Evolutionary conservation across 768 basidiomycete species (phyloP).

Genomic region (Trametes gibbosa): DNA sequence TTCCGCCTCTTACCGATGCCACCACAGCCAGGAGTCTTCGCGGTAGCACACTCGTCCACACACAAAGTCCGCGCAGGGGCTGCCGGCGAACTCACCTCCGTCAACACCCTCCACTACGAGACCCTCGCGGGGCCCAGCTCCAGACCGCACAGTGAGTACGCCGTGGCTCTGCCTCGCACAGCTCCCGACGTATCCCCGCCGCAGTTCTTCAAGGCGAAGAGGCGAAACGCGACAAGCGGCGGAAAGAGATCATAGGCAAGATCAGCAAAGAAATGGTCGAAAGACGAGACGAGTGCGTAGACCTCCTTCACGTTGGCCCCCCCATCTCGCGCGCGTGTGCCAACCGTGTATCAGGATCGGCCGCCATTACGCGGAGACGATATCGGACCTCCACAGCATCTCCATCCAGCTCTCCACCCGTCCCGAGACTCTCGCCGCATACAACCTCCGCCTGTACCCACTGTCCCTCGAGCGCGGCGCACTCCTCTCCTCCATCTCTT

Average conservation of each 20-base stretch:
- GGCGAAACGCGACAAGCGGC: constrained; percentile 60
- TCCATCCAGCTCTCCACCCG: constrained; percentile 63
- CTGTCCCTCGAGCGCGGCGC: constrained; percentile 76
- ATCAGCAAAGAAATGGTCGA: constrained; percentile 72
- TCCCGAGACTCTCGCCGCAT: constrained; percentile 63
- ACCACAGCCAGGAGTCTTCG: constrained; percentile 68
- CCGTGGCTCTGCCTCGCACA: background rate
- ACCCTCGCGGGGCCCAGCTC: constrained; percentile 41
- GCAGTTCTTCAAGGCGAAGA: constrained; percentile 35
- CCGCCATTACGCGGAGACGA: constrained; percentile 55
- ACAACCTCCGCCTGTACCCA: constrained; percentile 71
- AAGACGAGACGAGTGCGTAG: constrained; percentile 69
- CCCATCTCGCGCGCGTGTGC: background rate
- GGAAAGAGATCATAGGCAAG: constrained; percentile 68
- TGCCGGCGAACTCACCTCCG: constrained; percentile 29
- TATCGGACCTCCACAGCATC: constrained; percentile 56
- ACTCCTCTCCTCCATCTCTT: constrained; percentile 58
- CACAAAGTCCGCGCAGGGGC: constrained; percentile 40
- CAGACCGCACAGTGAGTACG: constrained; percentile 36
- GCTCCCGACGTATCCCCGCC: constrained; percentile 3
- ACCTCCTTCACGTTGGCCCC: background rate
- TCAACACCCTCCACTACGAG: constrained; percentile 35
- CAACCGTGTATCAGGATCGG: constrained; percentile 42
- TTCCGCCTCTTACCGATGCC: constrained; percentile 43
- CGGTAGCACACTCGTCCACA: constrained; percentile 52